Evolutionary conservation across 1,139 yeast species (phyloP).

Genomic region (Citeromyces hawaiiensis): DNA sequence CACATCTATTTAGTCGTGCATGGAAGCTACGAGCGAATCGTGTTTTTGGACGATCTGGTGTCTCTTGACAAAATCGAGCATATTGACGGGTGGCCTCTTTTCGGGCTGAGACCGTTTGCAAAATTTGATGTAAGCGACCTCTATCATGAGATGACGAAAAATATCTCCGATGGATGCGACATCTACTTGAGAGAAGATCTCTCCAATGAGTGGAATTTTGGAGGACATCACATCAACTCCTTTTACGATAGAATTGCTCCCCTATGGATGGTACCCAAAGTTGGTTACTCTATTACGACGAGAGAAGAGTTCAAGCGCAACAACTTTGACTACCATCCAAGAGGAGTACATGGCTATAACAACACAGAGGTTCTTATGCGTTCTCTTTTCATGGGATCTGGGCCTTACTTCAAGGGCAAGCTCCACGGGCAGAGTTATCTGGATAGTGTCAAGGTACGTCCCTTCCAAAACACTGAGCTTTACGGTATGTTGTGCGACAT

Average conservation of each 20-base stretch:
- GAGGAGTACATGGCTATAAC: slow-evolving; percentile 79
- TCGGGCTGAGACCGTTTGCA: slow-evolving; percentile 51
- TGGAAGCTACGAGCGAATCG: slow-evolving; percentile 43
- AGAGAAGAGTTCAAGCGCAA: slow-evolving; percentile 38
- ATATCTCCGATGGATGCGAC: slow-evolving; percentile 21
- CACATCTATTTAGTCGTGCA: too few relatives aligned
- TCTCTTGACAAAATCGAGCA: slow-evolving; percentile 42
- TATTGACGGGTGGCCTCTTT: slow-evolving; percentile 83
- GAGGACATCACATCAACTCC: slow-evolving; percentile 23
- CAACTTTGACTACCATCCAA: slow-evolving; percentile 37
- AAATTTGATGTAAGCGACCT: slow-evolving; percentile 23
- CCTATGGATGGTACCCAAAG: slow-evolving; percentile 70
- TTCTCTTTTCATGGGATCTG: slow-evolving; percentile 65
- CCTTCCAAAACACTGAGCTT: slow-evolving; percentile 62
- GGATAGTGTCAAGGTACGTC: slow-evolving; percentile 26
- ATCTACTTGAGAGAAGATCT: slow-evolving; percentile 45
- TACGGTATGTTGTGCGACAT: slow-evolving; percentile 68
- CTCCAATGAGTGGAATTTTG: slow-evolving; percentile 56
- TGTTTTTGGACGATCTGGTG: slow-evolving; percentile 58
- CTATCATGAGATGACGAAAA: slow-evolving; percentile 17
- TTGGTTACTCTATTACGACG: slow-evolving; percentile 71
- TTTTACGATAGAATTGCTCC: slow-evolving; percentile 65
- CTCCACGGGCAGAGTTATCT: slow-evolving; percentile 12
- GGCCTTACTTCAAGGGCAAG: slow-evolving; percentile 53
- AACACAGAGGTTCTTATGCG: slow-evolving; percentile 71